phyloP scores from a whole-genome alignment of 1,284 basidiomycete genomes.

The Stereum hirsutum region DNA sequence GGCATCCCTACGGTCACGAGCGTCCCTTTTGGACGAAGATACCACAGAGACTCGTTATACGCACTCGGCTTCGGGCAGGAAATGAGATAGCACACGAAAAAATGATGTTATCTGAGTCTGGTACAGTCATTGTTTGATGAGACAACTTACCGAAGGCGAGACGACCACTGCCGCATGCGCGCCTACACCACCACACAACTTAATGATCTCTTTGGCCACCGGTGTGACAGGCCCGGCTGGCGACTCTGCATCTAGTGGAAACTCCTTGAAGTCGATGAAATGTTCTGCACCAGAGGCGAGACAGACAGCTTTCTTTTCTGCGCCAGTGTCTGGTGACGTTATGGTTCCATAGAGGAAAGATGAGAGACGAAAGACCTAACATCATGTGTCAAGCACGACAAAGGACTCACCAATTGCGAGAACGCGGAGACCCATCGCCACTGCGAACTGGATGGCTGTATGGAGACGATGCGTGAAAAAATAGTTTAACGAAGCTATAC shows the following conservation, averaged over 20 bases:
- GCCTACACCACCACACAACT: conserved; percentile 51
- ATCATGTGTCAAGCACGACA: background rate
- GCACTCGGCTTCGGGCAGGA: conserved; percentile 25
- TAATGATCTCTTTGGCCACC: conserved; percentile 41
- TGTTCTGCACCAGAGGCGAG: conserved; percentile 54
- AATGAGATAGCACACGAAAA: too few relatives aligned
- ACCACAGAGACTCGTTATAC: conserved; percentile 57
- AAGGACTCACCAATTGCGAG: conserved; percentile 48
- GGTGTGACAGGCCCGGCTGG: too few relatives aligned
- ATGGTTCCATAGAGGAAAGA: background rate
- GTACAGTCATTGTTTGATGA: too few relatives aligned
- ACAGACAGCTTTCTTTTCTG: conserved; percentile 53
- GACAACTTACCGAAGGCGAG: conserved; percentile 31
- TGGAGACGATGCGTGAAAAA: conserved; percentile 10
- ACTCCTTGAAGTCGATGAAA: conserved; percentile 65
- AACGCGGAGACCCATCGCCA: conserved; percentile 55
- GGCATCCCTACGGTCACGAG: conserved; percentile 60
- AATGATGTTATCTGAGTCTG: too few relatives aligned
- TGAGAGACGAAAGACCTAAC: background rate
- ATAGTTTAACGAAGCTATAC: too few relatives aligned
- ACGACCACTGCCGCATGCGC: conserved; percentile 59
- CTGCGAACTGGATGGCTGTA: conserved; percentile 61
- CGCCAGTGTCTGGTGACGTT: conserved; percentile 52
- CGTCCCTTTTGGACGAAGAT: conserved; percentile 46
- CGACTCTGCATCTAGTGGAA: too few relatives aligned